Evolutionary conservation across 139 green algal genomes (phyloP), one percentile per base, ranked within the genome.

Genomic region (Haematococcus lacustris): DNA sequence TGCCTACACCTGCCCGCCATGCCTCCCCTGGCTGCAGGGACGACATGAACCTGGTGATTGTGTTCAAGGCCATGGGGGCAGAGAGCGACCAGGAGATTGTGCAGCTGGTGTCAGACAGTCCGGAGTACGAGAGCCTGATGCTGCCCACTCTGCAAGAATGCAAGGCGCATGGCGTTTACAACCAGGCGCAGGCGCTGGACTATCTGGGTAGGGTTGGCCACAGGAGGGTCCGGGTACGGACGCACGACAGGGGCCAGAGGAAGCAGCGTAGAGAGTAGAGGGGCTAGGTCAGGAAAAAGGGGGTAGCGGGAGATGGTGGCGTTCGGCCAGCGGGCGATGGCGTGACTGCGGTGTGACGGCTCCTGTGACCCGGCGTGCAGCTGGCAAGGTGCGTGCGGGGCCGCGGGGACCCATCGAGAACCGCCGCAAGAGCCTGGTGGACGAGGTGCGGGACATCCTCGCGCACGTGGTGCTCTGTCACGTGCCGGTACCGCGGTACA

Each of bases 361-460:
- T n/a, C n/a, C n/a, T n/a, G n/a, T n/a, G 21, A 32, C 28, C 59
- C 59, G 17, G 59, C 59, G 26, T 63, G 61, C 71, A 86, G 80
- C 77, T 3, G 75, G 61, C 68, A 88, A 86, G 65, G 62, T 86
- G 26, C 72, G 73, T 63, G 43, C 75, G 47, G 61, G 28, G n/a
- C 71, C 76, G 71, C 77, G 74, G 59, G 71, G 71, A 23, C 77
- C 68, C 37, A 59, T 43, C 25, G 75, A 83, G 70, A 78, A 76
- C 41, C 78, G 83, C 37, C 71, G 83, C 30, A 88, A 88, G 79
- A 80, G 68, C 72, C 85, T 85, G 77, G 78, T 85, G 63, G 95
- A 99, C 77, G 95, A 99, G 83, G 94, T 88, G 2, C 82, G 95
- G 0, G 92, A 99, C 77, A 89, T 98, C 67, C 84, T 99, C 59